Evolutionary conservation across 495 filamentous ascomycete genomes (phyloP), one percentile per base, ranked within the genome.

Genomic region (Xylaria bambusicola): DNA sequence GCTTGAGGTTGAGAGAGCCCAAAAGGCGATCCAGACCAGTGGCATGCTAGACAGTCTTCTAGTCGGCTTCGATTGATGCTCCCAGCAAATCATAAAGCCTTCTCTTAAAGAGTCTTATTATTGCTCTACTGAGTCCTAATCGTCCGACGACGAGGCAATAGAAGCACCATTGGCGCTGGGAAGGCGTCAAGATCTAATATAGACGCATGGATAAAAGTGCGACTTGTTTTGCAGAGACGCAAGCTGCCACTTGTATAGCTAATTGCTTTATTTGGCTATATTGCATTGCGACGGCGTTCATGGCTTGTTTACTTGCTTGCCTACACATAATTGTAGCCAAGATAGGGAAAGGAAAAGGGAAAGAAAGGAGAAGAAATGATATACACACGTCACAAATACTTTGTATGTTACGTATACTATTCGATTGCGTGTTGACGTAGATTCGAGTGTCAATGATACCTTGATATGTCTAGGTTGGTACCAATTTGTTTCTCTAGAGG

Each of bases 1-100:
- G 23, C 73, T 80, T 23, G 89, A 94, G 71, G 89, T 93, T 18
- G 90, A 95, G 70, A 84, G 85, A 66, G 86, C 88, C 13, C 89
- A 96, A 69, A 81, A 87, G 70, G 91, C 91, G 2, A 86, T 81
- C 54, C 82, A 87, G 73, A 90, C 88, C 6, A 82, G 79, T 58
- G 93, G 93, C 1, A 97, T 97, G 92, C 69, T 96, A 56, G 89
- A 88, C 56, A 88, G 90, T 79, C 71, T 97, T 36, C 76, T 83
- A 59, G 73, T 75, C 6, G 36, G 44, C 6, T 27, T 41, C 13
- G 15, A 58, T 31, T 58, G 40, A 49, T 49, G 10, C 23, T 10
- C 6, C 4, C 3, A 1, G 8, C 26, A 38, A 6, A 27, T 27
- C 21, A 13, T 24, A 12, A 26, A 3, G 20, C 42, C 50, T 75